Conservation (phyloP, 2,329 filamentous ascomycete species). For the Albifimbria verrucaria region DNA sequence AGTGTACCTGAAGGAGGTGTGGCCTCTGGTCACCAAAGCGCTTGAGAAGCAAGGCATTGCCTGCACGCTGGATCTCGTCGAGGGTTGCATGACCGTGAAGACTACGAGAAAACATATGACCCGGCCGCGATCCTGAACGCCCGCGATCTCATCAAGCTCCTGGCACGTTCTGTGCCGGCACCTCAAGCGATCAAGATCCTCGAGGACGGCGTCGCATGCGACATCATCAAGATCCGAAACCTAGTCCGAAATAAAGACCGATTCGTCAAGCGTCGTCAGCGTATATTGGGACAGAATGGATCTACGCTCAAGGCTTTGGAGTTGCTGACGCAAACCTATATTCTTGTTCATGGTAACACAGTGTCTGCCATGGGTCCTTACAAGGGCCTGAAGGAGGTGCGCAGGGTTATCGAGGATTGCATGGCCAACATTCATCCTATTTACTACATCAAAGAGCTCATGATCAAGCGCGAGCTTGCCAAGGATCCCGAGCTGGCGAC, state of each 20-base stretch:
- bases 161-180: constrained; percentile 86
- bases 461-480: constrained; percentile 89
- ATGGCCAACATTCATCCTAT: constrained; percentile 98
- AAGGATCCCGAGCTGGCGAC: constrained; percentile 83
- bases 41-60: constrained; percentile 86
- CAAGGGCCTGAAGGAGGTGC: constrained; percentile 89
- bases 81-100: constrained; percentile 95
- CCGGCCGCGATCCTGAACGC: constrained; percentile 92
- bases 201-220: constrained; percentile 85
- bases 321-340: constrained; percentile 85
- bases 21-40: constrained; percentile 84
- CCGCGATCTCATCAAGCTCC: constrained; percentile 87
- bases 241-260: constrained; percentile 91
- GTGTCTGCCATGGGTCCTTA: constrained; percentile 89
- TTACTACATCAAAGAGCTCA: constrained; percentile 72
- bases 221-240: constrained; percentile 93
- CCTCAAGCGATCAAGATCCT: constrained; percentile 93
- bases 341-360: constrained; percentile 95
- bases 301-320: constrained; percentile 93
- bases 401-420: constrained; percentile 87
- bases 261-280: constrained; percentile 90
- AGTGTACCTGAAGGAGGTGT: constrained; percentile 86
- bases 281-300: constrained; percentile 87
- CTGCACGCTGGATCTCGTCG: constrained; percentile 89
- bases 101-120: constrained; percentile 91